A percentile compares a stretch with the other conserved stretches of the same genome.
These are phyloP conservation scores for Phaeolepiota aurea DNA, from an alignment of 768 basidiomycete species.

Conservation along the genomic window DNA sequence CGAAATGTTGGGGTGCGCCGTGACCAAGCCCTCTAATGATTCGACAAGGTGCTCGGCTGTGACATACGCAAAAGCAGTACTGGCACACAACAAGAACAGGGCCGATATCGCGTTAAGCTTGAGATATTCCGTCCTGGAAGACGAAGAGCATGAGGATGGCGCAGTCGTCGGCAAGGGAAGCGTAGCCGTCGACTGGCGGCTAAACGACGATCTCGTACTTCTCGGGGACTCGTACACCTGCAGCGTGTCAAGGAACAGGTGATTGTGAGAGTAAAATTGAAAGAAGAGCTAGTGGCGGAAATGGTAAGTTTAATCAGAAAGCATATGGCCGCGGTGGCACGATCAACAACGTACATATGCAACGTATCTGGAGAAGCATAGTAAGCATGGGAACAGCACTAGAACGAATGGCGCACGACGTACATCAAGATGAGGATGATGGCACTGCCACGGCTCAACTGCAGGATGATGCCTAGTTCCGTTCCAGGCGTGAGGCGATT, in stretches of 20 bases:
- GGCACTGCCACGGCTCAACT: slow-evolving; percentile 39
- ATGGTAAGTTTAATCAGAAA: no score
- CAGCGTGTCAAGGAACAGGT: slow-evolving; percentile 30
- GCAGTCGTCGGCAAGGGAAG: slow-evolving; percentile 14
- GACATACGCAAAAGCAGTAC: slow-evolving; percentile 30
- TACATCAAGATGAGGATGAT: slow-evolving; percentile 39
- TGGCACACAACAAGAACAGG: slow-evolving; percentile 18
- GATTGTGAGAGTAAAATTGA: slow-evolving; percentile 46
- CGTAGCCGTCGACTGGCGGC: slow-evolving; percentile 13
- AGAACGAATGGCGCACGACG: slow-evolving; percentile 8
- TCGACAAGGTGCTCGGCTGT: slow-evolving; percentile 32
- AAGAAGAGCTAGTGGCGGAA: slow-evolving; percentile 31
- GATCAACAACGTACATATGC: slow-evolving; percentile 18
- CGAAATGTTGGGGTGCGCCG: slow-evolving; percentile 25
- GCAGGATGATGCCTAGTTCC: slow-evolving; percentile 31
- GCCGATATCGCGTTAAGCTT: slow-evolving; percentile 27
- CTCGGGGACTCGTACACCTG: slow-evolving; percentile 14
- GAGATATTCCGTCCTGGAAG: slow-evolving; percentile 14
- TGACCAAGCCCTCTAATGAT: slow-evolving; percentile 31
- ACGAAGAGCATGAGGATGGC: no score
- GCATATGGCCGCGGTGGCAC: no score
- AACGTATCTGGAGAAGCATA: slow-evolving; percentile 13
- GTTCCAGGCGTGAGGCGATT: slow-evolving; percentile 21
- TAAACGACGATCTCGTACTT: slow-evolving; percentile 10
- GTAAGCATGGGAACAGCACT: not conserved